Conservation (phyloP, 192 early-diverging fungal genomes). For the Spinellus fusiger region DNA sequence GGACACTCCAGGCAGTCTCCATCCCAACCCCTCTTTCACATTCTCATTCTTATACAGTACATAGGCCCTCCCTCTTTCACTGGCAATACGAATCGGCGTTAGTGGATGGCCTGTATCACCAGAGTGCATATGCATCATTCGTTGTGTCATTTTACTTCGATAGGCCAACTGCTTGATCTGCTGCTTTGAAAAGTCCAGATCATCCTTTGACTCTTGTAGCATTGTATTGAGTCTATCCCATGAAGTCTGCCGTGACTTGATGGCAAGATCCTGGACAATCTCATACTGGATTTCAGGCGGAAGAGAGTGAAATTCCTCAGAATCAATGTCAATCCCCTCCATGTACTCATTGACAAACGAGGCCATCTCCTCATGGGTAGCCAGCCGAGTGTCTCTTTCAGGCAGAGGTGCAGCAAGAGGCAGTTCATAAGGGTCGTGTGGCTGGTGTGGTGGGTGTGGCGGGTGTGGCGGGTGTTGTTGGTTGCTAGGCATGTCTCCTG, state of each 20-base stretch:
- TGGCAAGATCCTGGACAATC: constrained; percentile 83
- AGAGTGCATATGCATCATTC: constrained; percentile 44
- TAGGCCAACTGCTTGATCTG: constrained; percentile 84
- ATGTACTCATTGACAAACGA: constrained; percentile 25
- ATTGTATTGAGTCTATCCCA: constrained; percentile 68
- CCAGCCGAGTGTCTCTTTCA: constrained; percentile 45
- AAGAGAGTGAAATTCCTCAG: constrained; percentile 65
- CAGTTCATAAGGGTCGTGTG: constrained; percentile 24
- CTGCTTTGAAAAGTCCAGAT: constrained; percentile 83
- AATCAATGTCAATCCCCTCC: constrained; percentile 71
- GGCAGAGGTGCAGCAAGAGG: constrained; percentile 16
- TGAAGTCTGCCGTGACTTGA: constrained; percentile 72
- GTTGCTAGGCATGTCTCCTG: constrained; percentile 12
- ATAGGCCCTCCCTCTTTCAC: constrained; percentile 77
- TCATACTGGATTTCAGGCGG: constrained; percentile 88
- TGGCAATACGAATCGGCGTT: constrained; percentile 64
- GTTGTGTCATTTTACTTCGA: constrained; percentile 82
- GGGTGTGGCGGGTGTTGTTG: constrained; percentile 17
- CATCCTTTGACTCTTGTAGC: constrained; percentile 53
- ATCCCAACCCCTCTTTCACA: constrained; percentile 50
- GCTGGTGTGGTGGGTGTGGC: not conserved
- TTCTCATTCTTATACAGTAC: constrained; percentile 83
- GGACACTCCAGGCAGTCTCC: constrained; percentile 46
- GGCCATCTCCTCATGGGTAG: constrained; percentile 40
- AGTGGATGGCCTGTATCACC: constrained; percentile 19